Evolutionary conservation across 108 stramenopile genomes (phyloP).

Genomic region (Schizochytrium sp.): DNA sequence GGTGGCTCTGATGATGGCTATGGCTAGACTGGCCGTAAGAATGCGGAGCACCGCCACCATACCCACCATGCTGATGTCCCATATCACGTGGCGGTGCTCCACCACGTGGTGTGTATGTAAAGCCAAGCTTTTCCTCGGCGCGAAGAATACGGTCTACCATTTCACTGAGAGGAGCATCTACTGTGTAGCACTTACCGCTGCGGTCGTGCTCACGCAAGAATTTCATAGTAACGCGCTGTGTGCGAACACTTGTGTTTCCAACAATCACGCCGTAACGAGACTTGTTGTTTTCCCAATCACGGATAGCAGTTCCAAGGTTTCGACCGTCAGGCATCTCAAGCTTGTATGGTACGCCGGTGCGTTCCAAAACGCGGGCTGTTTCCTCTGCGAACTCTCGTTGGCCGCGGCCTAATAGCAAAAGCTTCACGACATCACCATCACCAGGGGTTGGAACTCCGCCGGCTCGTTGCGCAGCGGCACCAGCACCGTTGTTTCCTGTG

Average conservation of each 20-base stretch:
- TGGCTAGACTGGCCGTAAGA: background rate
- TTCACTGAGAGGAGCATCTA: conserved; percentile 14
- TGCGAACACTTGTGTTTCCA: background rate
- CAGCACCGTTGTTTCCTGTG: background rate
- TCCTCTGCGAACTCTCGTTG: conserved; percentile 53
- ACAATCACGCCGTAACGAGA: conserved; percentile 44
- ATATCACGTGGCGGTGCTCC: background rate
- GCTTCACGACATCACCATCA: conserved; percentile 42
- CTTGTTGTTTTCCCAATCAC: conserved; percentile 20
- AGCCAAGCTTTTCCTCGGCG: conserved; percentile 13
- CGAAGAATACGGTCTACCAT: conserved; percentile 36
- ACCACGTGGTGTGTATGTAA: conserved; percentile 24
- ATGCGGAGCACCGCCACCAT: background rate
- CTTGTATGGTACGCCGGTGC: conserved; percentile 48
- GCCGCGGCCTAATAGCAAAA: conserved; percentile 51
- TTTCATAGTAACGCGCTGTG: conserved; percentile 26
- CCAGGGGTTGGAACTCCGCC: background rate
- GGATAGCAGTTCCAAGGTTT: conserved; percentile 26
- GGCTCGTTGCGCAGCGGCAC: background rate
- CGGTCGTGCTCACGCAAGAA: conserved; percentile 51
- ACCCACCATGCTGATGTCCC: background rate
- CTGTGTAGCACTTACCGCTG: conserved; percentile 34
- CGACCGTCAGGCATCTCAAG: conserved; percentile 47
- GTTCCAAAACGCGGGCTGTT: background rate
- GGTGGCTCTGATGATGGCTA: too few species aligned